Evolutionary conservation across 768 basidiomycete genomes (phyloP), one percentile per base, ranked within the genome.

Genomic region (Russula olivacea): DNA sequence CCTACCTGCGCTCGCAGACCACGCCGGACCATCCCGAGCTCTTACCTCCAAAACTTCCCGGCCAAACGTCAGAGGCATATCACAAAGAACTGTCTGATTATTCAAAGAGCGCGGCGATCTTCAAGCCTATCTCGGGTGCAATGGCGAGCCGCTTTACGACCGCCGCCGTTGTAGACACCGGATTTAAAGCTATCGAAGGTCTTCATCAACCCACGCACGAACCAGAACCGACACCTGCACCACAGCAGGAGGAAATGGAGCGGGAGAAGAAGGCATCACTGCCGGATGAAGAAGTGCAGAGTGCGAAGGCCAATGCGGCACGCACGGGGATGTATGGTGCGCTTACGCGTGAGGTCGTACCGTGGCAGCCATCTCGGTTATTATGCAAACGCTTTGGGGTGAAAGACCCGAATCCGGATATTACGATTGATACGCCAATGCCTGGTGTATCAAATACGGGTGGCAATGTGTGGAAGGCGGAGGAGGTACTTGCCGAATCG

Each of bases 121-220:
- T 98, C 77, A 93, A 93, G 69, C 97, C 97, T 0, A 84, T 95
- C 67, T 83, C 86, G 0, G 91, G 89, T 3, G 91, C 92, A 17
- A 98, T 98, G 91, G 93, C 93, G 0, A 88, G 86, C 23, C 82
- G 96, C n/a, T 98, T 98, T 74, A 93, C 89, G 6, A 88, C 84
- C 61, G 91, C 91, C 0, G 81, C 82, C 0, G 79, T 86, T 15
- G 74, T 91, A n/a, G 91, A 92, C 30, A 71, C 74, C 5, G 87
- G 82, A 0, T 82, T 87, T 5, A 79, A 82, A 59, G 72, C 83
- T 14, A 70, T 83, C 34, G 88, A 87, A 71, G 91, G 91, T 1
- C 71, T 93, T 21, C 65, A 68, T 45, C 67, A 68, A 50, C 67
- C 67, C 50, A 48, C 21, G 54, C 83, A 89, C 67, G 82, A 79